These are phyloP conservation scores for Udeniomyces megalosporus DNA, from an alignment of 768 basidiomycete genomes.

Conservation along the genomic window DNA sequence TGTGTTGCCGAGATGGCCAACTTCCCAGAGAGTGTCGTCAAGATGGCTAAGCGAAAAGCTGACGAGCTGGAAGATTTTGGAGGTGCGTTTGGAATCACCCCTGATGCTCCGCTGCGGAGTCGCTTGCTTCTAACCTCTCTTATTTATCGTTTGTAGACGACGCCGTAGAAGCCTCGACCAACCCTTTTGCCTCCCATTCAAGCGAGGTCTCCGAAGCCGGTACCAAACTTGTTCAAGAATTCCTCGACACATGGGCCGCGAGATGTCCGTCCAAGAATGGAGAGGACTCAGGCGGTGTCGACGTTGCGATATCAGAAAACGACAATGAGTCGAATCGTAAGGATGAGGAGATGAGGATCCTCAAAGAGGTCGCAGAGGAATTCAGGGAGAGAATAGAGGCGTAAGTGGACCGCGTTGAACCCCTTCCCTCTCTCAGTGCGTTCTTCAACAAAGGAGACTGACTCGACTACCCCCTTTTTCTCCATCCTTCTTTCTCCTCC, in stretches of 20 bases:
- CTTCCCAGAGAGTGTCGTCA: constrained; percentile 87
- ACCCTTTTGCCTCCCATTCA: constrained; percentile 35
- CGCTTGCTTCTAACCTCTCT: background rate
- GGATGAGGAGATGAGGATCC: constrained; percentile 35
- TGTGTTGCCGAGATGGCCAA: constrained; percentile 95
- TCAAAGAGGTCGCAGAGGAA: constrained; percentile 48
- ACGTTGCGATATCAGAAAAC: constrained; percentile 21
- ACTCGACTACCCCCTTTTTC: background rate
- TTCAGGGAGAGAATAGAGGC: constrained; percentile 54
- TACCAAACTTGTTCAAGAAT: constrained; percentile 57
- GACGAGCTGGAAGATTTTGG: constrained; percentile 80
- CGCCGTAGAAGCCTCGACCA: constrained; percentile 22
- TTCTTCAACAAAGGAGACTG: too few species aligned
- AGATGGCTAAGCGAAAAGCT: constrained; percentile 79
- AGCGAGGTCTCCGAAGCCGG: constrained; percentile 59
- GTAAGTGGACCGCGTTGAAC: constrained; percentile 56
- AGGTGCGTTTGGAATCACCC: constrained; percentile 29
- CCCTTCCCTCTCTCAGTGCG: too few species aligned
- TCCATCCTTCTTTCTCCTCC: background rate
- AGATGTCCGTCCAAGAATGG: too few species aligned
- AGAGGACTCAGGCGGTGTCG: too few species aligned
- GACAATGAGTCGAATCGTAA: constrained; percentile 28
- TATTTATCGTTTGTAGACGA: constrained; percentile 3
- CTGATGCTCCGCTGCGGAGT: background rate
- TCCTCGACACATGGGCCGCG: constrained; percentile 54